Evolutionary conservation across 768 basidiomycete genomes (phyloP), one percentile per base, ranked within the genome.

Genomic region (Leccinum imitatum): DNA sequence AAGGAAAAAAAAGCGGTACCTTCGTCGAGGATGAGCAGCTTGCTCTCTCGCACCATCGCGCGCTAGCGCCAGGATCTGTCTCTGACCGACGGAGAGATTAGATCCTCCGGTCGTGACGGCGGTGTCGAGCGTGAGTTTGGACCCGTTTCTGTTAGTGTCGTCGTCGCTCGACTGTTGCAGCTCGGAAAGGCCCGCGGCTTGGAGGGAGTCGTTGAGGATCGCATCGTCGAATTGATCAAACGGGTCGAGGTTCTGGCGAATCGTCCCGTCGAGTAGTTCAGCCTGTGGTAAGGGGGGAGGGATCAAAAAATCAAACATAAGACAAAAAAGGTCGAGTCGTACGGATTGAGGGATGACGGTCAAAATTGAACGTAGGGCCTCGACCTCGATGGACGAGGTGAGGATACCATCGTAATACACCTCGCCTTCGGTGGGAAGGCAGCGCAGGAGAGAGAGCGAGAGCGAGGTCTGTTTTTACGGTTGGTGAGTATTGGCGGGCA

Each of bases 351-450:
- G 82, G 35, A 84, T 87, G 63, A 87, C 84, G 4, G 86, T 87
- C 56, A 89, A 81, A 58, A 78, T 81, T 2, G 80, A 77, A 47
- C 87, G 75, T 50, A 88, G 72, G 7, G 75, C 78, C 62, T 87
- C 79, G 13, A 89, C 71, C 63, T 86, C 86, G 61, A 87, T 68
- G 13, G 71, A 69, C 46, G 74, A 69, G 0, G 81, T 84, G 21
- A 74, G 72, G 27, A 82, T 62, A 8, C 82, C 84, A 63, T 88
- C 86, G 57, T 83, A 85, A 54, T 73, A 73, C 0, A 86, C 80
- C n/a, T 73, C 70, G 3, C 84, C 84, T 14, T 77, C 74, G 1
- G 80, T 82, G 11, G 75, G 72, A 47, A 85, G 79, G 69, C 82
- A 76, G 0, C 82, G 75, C 4, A 85, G 71, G 6, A 85, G 72